phyloP scores from a whole-genome alignment of 2,329 filamentous ascomycete genomes.

The Claviceps sp. region DNA sequence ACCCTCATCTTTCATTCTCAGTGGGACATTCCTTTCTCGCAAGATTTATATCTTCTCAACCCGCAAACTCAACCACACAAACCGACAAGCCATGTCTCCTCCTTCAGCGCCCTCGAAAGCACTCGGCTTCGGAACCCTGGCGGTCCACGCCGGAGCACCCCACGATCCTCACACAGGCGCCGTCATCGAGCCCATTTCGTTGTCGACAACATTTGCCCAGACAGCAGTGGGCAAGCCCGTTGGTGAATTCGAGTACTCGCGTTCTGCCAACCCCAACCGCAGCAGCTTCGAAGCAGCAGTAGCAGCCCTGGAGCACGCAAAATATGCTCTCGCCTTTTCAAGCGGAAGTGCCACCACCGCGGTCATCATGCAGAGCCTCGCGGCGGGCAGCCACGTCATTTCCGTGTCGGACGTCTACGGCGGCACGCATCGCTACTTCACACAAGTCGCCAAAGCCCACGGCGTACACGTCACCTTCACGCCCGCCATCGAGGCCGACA shows the following conservation, averaged over 20 bases:
- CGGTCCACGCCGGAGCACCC: constrained; percentile 84
- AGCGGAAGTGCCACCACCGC: constrained; percentile 92
- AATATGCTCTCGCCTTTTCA: constrained; percentile 85
- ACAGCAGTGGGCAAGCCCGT: constrained; percentile 74
- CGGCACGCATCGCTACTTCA: constrained; percentile 97
- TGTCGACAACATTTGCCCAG: constrained; percentile 96
- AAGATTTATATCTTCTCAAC: too few relatives aligned
- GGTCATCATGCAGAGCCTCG: constrained; percentile 82
- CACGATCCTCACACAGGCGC: constrained; percentile 87
- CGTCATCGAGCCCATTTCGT: constrained; percentile 90
- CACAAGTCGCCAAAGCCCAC: constrained; percentile 88
- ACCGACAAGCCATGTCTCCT: constrained; percentile 13
- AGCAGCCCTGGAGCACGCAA: constrained; percentile 82
- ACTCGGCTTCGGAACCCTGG: constrained; percentile 70
- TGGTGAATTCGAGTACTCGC: constrained; percentile 83
- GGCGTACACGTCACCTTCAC: constrained; percentile 92
- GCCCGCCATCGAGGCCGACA: constrained; percentile 78
- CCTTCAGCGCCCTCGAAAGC: constrained; percentile 21
- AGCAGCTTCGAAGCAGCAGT: constrained; percentile 88
- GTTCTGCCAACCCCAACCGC: constrained; percentile 88
- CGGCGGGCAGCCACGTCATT: constrained; percentile 82
- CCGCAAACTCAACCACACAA: neutral
- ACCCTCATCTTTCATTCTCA: too few relatives aligned
- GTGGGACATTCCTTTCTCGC: too few relatives aligned
- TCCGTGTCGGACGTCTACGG: constrained; percentile 97